A percentile compares a stretch with the other conserved stretches of the same genome.
Conservation (phyloP, 495 filamentous ascomycete species). For the Hypomontagnella monticulosa region DNA sequence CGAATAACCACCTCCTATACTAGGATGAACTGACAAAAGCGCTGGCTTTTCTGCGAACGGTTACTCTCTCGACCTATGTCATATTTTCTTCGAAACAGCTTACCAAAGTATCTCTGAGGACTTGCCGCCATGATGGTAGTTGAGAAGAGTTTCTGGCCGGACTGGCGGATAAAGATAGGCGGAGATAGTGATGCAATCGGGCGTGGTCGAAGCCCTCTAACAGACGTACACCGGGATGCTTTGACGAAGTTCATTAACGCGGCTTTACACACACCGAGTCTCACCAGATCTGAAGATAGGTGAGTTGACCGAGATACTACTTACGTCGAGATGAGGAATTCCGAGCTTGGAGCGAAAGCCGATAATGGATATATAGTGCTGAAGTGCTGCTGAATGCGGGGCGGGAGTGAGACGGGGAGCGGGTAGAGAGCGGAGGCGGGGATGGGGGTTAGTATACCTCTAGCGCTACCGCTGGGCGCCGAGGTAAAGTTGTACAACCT, state of each 20-base stretch:
- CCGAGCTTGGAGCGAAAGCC: constrained; percentile 19
- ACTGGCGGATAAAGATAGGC: constrained; percentile 9
- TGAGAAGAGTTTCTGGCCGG: constrained; percentile 12
- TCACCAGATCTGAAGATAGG: background rate
- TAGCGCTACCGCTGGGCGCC: background rate
- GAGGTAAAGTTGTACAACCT: too few species aligned
- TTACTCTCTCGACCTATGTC: constrained; percentile 25
- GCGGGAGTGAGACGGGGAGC: constrained; percentile 4
- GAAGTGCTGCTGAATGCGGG: constrained; percentile 20
- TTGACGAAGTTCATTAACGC: constrained; percentile 22
- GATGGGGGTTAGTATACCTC: background rate
- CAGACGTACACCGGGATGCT: constrained; percentile 9
- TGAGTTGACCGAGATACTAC: constrained; percentile 5
- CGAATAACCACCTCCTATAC: background rate
- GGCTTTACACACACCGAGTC: background rate
- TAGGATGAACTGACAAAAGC: constrained; percentile 66
- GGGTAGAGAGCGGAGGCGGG: background rate
- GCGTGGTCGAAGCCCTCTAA: constrained; percentile 15
- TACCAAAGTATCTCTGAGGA: constrained; percentile 54
- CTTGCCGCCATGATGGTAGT: constrained; percentile 42
- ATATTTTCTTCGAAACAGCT: constrained; percentile 21
- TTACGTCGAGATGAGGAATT: background rate
- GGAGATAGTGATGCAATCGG: constrained; percentile 6
- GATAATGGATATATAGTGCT: constrained; percentile 2
- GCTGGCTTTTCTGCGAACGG: constrained; percentile 67